Conservation (phyloP, 169 alveolate genomes). For the Eimeria falciformis region DNA sequence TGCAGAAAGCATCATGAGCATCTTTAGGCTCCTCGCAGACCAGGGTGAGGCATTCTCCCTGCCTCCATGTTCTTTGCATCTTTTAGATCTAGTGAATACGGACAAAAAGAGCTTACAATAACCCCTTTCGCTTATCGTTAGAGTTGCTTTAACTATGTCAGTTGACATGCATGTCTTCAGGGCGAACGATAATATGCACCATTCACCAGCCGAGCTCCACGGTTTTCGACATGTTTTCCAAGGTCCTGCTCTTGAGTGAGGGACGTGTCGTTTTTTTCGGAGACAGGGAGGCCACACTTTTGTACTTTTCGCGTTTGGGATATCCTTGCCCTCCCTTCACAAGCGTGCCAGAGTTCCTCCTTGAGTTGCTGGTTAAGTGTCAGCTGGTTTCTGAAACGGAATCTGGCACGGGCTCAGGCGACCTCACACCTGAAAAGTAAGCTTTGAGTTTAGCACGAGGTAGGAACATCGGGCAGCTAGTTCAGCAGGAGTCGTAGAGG, state of each 20-base stretch:
- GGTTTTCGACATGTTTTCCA: slow-evolving; percentile 73
- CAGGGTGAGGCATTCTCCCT: slow-evolving; percentile 33
- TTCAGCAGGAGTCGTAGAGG: too few species aligned
- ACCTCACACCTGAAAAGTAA: slow-evolving; percentile 50
- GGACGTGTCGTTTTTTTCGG: slow-evolving; percentile 80
- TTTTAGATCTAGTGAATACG: too few species aligned
- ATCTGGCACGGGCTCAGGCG: not conserved
- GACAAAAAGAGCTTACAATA: too few species aligned
- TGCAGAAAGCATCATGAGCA: slow-evolving; percentile 76
- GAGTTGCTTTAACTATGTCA: too few species aligned
- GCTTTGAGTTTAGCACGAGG: not conserved
- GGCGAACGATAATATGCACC: slow-evolving; percentile 79
- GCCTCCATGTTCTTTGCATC: not conserved
- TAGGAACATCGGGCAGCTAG: too few species aligned
- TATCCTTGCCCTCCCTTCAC: slow-evolving; percentile 73
- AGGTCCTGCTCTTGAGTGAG: slow-evolving; percentile 78
- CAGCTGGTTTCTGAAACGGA: slow-evolving; percentile 40
- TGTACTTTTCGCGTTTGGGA: slow-evolving; percentile 76
- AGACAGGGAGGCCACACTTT: slow-evolving; percentile 75
- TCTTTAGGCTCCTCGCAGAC: slow-evolving; percentile 75
- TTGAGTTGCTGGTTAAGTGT: slow-evolving; percentile 62
- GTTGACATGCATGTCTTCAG: slow-evolving; percentile 9
- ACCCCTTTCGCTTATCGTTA: too few species aligned
- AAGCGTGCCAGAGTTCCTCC: slow-evolving; percentile 76
- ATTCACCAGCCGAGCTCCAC: slow-evolving; percentile 82